Evolutionary conservation across 2,329 filamentous ascomycete species (phyloP), one percentile per base, ranked within the genome.

Genomic region (Orbilia oligospora): DNA sequence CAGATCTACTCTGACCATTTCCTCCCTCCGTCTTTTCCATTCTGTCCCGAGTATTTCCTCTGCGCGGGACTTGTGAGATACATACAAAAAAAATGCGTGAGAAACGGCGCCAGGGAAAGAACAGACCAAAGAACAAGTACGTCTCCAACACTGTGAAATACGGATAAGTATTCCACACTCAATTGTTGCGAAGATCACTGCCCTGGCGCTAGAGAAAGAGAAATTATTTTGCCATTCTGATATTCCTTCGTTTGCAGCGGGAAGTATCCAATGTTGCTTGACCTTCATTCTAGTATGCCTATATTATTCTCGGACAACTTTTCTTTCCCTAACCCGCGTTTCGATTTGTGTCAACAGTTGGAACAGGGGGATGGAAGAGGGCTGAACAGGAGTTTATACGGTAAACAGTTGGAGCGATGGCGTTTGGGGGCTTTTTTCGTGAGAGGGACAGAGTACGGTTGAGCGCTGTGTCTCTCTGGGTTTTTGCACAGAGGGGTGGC

Each of bases 111-210:
- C 67, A 65, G 75, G 72, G 73, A 38, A 78, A 78, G 75, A 78
- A 78, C 75, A 78, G 75, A 78, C 71, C 61, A 56, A 53, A 78
- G 71, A 56, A 72, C 61, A 64, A 78, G 51, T 70, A 72, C 75
- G 75, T 78, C 75, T 78, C 75, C 75, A 78, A 78, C 75, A 78
- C n/a, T 20, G 56, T 61, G 49, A 44, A 72, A 78, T 68, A 71
- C 67, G 10, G 33, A 22, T 72, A 71, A 44, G 33, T 72, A 71
- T 72, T 56, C 55, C 36, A 53, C 49, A 49, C 20, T 66, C 63
- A 55, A 78, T 78, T 78, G 75, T 78, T 78, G 75, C 36, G 75
- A 72, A 72, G 75, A 78, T 78, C 75, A 78, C 75, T 78, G 75
- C 75, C 75, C 75, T 72, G 68, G 75, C 75, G 75, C 75, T 63